phyloP scores from a whole-genome alignment of 1,139 yeast genomes.

The Zygoascus meyerae region DNA sequence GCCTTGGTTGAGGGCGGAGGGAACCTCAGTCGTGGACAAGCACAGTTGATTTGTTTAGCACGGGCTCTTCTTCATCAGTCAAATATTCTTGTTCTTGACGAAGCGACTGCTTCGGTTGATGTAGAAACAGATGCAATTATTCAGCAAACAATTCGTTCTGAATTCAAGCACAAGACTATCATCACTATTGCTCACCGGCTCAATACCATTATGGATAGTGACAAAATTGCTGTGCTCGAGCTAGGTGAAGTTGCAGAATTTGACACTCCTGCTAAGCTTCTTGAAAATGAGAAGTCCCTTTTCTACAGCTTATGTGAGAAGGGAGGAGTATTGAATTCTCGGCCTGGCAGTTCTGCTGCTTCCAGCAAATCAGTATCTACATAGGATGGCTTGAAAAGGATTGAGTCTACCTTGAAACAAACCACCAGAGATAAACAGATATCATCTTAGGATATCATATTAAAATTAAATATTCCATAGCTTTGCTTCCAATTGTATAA shows the following conservation, averaged over 20 bases:
- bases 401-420: no score
- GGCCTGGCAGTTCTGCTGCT: conserved; percentile 1
- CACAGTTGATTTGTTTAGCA: conserved; percentile 69
- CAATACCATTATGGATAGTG: conserved; percentile 76
- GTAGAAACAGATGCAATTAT: conserved; percentile 70
- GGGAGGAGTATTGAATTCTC: conserved; percentile 33
- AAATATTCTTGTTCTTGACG: conserved; percentile 64
- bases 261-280: conserved; percentile 52
- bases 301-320: conserved; percentile 66
- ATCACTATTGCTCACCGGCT: conserved; percentile 77
- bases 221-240: conserved; percentile 60
- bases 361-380: neutral
- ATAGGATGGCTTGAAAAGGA: no score
- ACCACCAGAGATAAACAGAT: no score
- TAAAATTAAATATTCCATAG: no score
- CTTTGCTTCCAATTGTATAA: no score
- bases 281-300: conserved; percentile 40
- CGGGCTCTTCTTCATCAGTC: conserved; percentile 73
- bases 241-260: conserved; percentile 63
- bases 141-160: conserved; percentile 63
- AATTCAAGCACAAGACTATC: conserved; percentile 61
- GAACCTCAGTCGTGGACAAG: conserved; percentile 71
- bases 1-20: conserved; percentile 62
- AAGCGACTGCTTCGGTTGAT: conserved; percentile 84
- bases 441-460: no score